Conservation (phyloP, 139 green algal genomes). For the Picochlorum sp. region DNA sequence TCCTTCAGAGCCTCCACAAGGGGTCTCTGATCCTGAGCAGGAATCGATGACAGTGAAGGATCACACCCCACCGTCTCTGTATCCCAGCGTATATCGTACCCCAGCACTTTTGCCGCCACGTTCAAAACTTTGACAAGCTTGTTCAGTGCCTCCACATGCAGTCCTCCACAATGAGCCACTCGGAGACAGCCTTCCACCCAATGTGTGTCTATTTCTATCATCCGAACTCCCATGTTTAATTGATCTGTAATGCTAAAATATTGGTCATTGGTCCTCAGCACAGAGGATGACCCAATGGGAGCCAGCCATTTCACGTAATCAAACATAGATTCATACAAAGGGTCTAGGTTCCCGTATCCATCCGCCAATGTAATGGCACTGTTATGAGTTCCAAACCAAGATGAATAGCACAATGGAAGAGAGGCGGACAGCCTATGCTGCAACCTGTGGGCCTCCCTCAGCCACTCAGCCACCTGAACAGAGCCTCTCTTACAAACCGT, state of each 20-base stretch:
- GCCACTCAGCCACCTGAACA: conserved; percentile 47
- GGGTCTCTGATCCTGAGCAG: conserved; percentile 44
- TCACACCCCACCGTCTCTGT: conserved; percentile 66
- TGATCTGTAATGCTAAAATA: conserved; percentile 63
- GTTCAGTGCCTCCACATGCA: conserved; percentile 46
- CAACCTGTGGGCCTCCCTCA: conserved; percentile 27
- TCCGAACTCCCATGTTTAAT: conserved; percentile 59
- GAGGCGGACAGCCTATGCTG: conserved; percentile 35
- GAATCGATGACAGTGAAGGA: conserved; percentile 56
- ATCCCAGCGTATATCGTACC: conserved; percentile 51
- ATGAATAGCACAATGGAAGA: conserved; percentile 42
- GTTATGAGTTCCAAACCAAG: conserved; percentile 64
- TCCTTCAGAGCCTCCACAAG: conserved; percentile 43
- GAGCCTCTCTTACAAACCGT: conserved; percentile 48
- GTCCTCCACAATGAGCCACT: conserved; percentile 68
- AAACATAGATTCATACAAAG: conserved; percentile 44
- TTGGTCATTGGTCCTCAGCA: conserved; percentile 64
- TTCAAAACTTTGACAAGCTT: conserved; percentile 49
- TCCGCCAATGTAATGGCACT: conserved; percentile 61
- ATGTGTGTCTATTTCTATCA: conserved; percentile 71
- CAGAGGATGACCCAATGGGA: conserved; percentile 4
- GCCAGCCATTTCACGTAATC: conserved; percentile 40
- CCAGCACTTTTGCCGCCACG: conserved; percentile 44
- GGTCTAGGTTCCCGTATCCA: conserved; percentile 66
- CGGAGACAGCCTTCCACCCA: conserved; percentile 51